phyloP scores from a whole-genome alignment of 129 eudicot species.

The Tanacetum coccineum region DNA sequence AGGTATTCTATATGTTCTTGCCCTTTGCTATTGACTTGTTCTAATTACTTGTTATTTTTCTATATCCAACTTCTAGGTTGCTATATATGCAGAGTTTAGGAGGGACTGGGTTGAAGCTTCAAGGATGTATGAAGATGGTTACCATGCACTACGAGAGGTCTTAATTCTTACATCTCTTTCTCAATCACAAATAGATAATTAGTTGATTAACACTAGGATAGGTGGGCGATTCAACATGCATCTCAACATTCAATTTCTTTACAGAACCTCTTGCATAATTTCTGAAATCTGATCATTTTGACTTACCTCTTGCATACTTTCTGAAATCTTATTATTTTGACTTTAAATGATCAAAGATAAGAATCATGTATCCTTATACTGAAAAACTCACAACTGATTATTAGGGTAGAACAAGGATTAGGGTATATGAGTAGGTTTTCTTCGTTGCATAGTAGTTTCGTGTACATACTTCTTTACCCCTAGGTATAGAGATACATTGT shows the following conservation, averaged over 20 bases:
- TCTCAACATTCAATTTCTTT: neutral
- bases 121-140: conserved; percentile 86
- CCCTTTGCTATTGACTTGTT: conserved; percentile 4
- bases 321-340: neutral
- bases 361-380: neutral
- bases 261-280: neutral
- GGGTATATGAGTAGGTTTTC: too few relatives aligned
- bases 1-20: neutral
- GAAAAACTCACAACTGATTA: too few relatives aligned
- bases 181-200: neutral
- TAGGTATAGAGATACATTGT: too few relatives aligned
- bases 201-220: conserved; percentile 5
- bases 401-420: too few relatives aligned
- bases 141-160: conserved; percentile 93
- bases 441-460: too few relatives aligned
- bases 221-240: neutral
- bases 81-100: conserved; percentile 94
- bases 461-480: too few relatives aligned
- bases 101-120: conserved; percentile 96
- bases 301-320: neutral
- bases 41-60: conserved; percentile 19
- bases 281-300: neutral
- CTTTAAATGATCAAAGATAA: neutral
- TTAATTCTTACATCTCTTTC: neutral
- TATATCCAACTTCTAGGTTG: conserved; percentile 70